Base-by-base conservation (phyloP, 2,329 filamentous ascomycete genomes). In the Claviceps sp. region DNA sequence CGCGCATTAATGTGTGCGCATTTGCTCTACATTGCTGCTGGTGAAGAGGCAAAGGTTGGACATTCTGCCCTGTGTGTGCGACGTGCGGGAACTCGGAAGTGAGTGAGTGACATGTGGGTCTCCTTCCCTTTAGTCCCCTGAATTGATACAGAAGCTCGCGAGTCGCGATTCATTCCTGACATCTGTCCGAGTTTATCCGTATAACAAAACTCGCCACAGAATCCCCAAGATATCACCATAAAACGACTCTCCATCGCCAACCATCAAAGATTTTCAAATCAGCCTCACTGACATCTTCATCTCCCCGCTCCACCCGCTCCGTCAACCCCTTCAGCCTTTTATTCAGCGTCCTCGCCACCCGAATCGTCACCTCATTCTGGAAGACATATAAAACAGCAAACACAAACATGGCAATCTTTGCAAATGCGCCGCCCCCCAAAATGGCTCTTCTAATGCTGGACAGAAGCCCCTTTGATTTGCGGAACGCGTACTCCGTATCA, bases 381-480 rank as follows among this genome's bases (percentile, higher is more conserved):
- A 81, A 81, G 13, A 81, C 71, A 60, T 78, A 80, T 41, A 81
- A 64, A 20, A 78, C 73, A 2, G 76, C 73, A 55, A 80, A 74
- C 2, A 81, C 75, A 36, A 81, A 72, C 56, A 77, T 72, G 8
- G 73, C 73, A 9, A 79, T 55, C 38, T 71, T 72, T 1, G 76
- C 76, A 26, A 78, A 61, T 2, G 69, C 61, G 14, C 72, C 71
- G 14, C 67, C 68, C 4, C 74, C 70, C 9, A 70, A 64, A 1
- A 76, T 61, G 6, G 70, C 67, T 46, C 67, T 63, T 51, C 73
- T 67, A 59, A 81, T 76, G 49, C 76, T 71, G 3, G 69, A 58
- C 30, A 80, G 63, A 4, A 81, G 69, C 2, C 69, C 67, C 61
- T 72, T 72, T 62, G 74, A 76, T 57, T 68, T 70, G 26, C 62